Evolutionary conservation across 352 stramenopile species (phyloP), one percentile per base, ranked within the genome.

Genomic region (Thraustochytrium striatum): DNA sequence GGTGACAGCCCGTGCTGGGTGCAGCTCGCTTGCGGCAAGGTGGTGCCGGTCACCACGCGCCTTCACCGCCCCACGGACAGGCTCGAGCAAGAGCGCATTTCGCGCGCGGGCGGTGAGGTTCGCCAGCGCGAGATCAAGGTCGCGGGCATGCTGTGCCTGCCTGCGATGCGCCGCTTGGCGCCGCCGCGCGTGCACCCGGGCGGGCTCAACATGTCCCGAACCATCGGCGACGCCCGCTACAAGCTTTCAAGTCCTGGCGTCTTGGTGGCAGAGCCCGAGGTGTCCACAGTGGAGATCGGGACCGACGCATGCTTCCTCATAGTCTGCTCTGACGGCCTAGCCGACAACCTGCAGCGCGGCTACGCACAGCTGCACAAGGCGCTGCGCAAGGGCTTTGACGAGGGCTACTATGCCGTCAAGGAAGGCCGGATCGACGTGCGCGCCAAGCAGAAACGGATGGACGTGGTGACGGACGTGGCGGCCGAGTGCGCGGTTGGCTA

Each of bases 121-220:
- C 25, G 36, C 13, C 3, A 25, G n/a, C 65, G 61, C 41, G 65
- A 55, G 1, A 32, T 62, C 21, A 38, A 58, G 30, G 44, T 28
- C 21, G 11, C n/a, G 1, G 32, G 65, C 7, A 61, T 75, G 8
- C 68, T 41, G 16, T 38, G 65, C 65, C 2, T 65, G 21, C 41
- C 30, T 3, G 3, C 41, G 9, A 21, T 47, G 44, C 44, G 44
- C 65, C 65, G 41, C 19, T 30, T 61, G 39, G 65, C 41, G 28
- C 65, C 65, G 16, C 52, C 68, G 35, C 65, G 65, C 65, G 65
- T 75, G 5, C 68, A 55, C 65, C 65, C 65, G 5, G 61, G 65
- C 39, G 65, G 65, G 25, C 65, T 75, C 65, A 75, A 75, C 25
- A 75, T 75, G 1, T 75, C 65, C n/a, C 44, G 65, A 30, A 62